A percentile compares a stretch with the other conserved stretches of the same genome.
Evolutionary conservation across 148 eudicot species (phyloP).

Genomic region (Agrostemma githago): DNA sequence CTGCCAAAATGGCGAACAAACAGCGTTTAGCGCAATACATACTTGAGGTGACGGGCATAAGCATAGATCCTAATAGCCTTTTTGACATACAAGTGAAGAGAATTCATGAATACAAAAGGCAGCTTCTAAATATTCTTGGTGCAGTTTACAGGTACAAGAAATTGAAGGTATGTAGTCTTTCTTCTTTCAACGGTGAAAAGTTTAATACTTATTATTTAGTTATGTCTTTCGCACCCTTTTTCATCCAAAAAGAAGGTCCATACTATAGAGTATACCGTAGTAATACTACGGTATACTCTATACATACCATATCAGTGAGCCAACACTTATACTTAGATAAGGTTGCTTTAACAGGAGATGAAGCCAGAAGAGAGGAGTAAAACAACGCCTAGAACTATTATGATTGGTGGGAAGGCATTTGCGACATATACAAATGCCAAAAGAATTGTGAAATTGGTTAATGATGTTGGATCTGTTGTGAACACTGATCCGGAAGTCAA

Average conservation of each 20-base stretch:
- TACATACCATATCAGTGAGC: background rate
- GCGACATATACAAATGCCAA: conserved; percentile 96
- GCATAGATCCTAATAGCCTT: conserved; percentile 82
- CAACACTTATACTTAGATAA: background rate
- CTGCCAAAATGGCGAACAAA: conserved; percentile 95
- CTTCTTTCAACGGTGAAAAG: background rate
- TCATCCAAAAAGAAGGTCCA: background rate
- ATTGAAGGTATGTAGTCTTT: conserved; percentile 60
- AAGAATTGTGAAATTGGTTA: conserved; percentile 87
- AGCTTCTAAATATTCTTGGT: conserved; percentile 84
- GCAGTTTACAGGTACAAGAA: conserved; percentile 89
- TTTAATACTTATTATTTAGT: background rate
- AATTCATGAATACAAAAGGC: conserved; percentile 97
- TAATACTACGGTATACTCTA: too few species aligned
- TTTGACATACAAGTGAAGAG: conserved; percentile 99
- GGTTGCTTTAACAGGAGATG: conserved; percentile 59
- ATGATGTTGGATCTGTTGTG: conserved; percentile 90
- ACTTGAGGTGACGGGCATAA: conserved; percentile 70
- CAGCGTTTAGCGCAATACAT: conserved; percentile 76
- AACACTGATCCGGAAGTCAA: conserved; percentile 93
- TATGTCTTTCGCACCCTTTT: background rate
- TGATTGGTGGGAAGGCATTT: conserved; percentile 99
- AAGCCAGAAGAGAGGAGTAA: conserved; percentile 74
- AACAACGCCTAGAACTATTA: conserved; percentile 78
- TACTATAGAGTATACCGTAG: too few species aligned